Evolutionary conservation across 768 basidiomycete genomes (phyloP).

Genomic region (Trametes cingulata): DNA sequence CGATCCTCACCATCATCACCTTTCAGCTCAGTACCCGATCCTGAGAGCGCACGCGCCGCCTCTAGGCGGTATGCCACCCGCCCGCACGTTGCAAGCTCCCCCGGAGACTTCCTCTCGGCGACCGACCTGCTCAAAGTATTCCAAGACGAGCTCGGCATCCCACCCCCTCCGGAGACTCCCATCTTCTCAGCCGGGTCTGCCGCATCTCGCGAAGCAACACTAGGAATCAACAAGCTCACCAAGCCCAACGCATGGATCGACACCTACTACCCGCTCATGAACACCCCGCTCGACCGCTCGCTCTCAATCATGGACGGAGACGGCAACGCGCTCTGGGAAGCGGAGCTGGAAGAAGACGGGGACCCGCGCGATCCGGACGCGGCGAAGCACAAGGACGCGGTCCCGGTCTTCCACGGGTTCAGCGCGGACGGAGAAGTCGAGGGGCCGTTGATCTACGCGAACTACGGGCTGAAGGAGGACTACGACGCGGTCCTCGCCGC

Average conservation of each 20-base stretch:
- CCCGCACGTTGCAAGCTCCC: slow-evolving; percentile 63
- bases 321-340: slow-evolving; percentile 65
- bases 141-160: slow-evolving; percentile 60
- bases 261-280: slow-evolving; percentile 85
- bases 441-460: slow-evolving; percentile 72
- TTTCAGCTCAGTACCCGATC: slow-evolving; percentile 54
- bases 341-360: slow-evolving; percentile 72
- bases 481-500: slow-evolving; percentile 62
- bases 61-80: slow-evolving; percentile 57
- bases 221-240: slow-evolving; percentile 45
- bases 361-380: slow-evolving; percentile 76
- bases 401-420: slow-evolving; percentile 83
- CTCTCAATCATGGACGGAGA: slow-evolving; percentile 65
- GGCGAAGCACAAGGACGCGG: slow-evolving; percentile 58
- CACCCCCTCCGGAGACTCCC: slow-evolving; percentile 47
- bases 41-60: slow-evolving; percentile 55
- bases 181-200: slow-evolving; percentile 75
- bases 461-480: slow-evolving; percentile 77
- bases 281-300: slow-evolving; percentile 68
- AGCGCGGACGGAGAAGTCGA: slow-evolving; percentile 74
- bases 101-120: slow-evolving; percentile 58
- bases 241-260: slow-evolving; percentile 79
- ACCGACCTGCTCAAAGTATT: slow-evolving; percentile 65
- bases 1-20: too few relatives aligned
- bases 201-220: slow-evolving; percentile 65